phyloP scores from a whole-genome alignment of 1,139 yeast species.

The Suhomyces kunorum region DNA sequence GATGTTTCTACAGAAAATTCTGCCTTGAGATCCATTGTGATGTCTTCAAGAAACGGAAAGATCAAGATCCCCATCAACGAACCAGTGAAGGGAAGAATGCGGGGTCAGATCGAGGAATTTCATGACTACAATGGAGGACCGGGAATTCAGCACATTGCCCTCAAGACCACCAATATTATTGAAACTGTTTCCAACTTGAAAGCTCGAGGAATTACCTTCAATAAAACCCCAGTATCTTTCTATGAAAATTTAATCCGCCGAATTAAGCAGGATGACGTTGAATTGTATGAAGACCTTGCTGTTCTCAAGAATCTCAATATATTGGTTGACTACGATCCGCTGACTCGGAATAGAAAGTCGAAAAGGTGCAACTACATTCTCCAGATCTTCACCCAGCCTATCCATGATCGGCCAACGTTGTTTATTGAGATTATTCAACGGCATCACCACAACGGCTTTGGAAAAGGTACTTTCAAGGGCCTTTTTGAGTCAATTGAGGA shows the following conservation, averaged over 20 bases:
- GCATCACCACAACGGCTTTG: constrained; percentile 78
- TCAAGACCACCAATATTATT: constrained; percentile 61
- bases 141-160: constrained; percentile 81
- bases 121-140: constrained; percentile 74
- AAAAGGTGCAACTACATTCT: constrained; percentile 60
- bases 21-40: constrained; percentile 71
- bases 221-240: constrained; percentile 56
- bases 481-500: constrained; percentile 75
- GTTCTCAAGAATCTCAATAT: constrained; percentile 51
- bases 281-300: constrained; percentile 48
- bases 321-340: constrained; percentile 71
- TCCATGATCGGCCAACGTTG: constrained; percentile 76
- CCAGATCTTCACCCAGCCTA: constrained; percentile 77
- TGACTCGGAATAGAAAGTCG: constrained; percentile 29
- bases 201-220: constrained; percentile 68
- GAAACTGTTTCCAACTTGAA: constrained; percentile 55
- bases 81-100: constrained; percentile 67
- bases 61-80: constrained; percentile 84
- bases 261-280: constrained; percentile 35
- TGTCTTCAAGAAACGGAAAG: constrained; percentile 66
- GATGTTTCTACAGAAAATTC: constrained; percentile 70
- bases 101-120: constrained; percentile 82
- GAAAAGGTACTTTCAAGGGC: constrained; percentile 83
- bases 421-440: constrained; percentile 82
- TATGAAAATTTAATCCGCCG: constrained; percentile 52